phyloP scores from a whole-genome alignment of 1,284 basidiomycete genomes.

The Austroboletus niveus region DNA sequence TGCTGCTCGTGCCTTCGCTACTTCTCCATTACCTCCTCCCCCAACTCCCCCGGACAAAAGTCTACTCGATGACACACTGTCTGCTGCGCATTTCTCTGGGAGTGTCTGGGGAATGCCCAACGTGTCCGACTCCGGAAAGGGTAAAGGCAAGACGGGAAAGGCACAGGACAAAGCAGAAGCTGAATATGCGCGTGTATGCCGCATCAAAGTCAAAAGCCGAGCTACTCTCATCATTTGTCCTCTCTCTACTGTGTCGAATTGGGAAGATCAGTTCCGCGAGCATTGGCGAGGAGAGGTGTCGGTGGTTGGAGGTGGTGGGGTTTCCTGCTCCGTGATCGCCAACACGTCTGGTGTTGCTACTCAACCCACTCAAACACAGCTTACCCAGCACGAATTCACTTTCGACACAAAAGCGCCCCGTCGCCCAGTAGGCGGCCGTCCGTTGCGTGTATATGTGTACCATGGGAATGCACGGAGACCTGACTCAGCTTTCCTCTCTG shows the following conservation, averaged over 20 bases:
- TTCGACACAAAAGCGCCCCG: constrained; percentile 37
- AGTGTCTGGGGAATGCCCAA: constrained; percentile 84
- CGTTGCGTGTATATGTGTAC: constrained; percentile 88
- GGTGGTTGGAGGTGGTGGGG: constrained; percentile 72
- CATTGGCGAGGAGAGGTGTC: constrained; percentile 88
- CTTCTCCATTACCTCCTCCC: constrained; percentile 48
- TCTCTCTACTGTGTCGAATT: constrained; percentile 94
- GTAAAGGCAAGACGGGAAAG: constrained; percentile 61
- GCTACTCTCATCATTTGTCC: constrained; percentile 98
- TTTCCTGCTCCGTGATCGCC: constrained; percentile 33
- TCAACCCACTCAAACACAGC: constrained; percentile 22
- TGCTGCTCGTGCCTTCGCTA: constrained; percentile 70
- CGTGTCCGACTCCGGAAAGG: constrained; percentile 44
- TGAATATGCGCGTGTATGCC: constrained; percentile 64
- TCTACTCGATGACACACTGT: constrained; percentile 40
- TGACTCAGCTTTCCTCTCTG: constrained; percentile 81
- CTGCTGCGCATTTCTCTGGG: constrained; percentile 69
- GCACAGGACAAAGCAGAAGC: constrained; percentile 67
- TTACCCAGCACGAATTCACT: constrained; percentile 37
- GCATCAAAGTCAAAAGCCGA: constrained; percentile 78
- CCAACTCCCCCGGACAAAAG: constrained; percentile 42
- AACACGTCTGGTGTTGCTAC: constrained; percentile 17
- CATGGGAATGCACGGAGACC: constrained; percentile 89
- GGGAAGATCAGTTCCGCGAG: constrained; percentile 98
- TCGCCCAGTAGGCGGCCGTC: constrained; percentile 45